phyloP scores from a whole-genome alignment of 208 protist genomes.

The Angomonas desouzai region DNA sequence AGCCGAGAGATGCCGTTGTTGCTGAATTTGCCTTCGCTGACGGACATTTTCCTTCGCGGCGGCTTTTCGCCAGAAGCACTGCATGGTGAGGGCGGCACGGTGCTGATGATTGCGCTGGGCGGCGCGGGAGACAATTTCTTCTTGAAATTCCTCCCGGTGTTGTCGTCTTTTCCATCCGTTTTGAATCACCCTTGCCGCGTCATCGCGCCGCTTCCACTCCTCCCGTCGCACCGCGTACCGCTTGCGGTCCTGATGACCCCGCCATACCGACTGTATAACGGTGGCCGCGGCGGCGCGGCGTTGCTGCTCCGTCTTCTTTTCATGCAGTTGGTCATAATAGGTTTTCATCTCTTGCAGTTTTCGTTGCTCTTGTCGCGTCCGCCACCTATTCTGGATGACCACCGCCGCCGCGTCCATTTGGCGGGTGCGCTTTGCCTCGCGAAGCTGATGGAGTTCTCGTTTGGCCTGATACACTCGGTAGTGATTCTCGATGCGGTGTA shows the following conservation, averaged over 20 bases:
- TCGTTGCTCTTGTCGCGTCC: conserved; percentile 27
- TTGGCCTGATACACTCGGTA: conserved; percentile 53
- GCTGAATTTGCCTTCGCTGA: conserved; percentile 26
- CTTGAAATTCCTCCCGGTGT: conserved; percentile 29
- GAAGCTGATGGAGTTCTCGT: conserved; percentile 42
- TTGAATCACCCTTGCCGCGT: conserved; percentile 50
- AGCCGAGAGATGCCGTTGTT: conserved; percentile 22
- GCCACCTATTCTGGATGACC: conserved; percentile 49
- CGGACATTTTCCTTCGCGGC: conserved; percentile 48
- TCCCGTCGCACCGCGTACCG: conserved; percentile 29
- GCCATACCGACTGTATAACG: conserved; percentile 81
- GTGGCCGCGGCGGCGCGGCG: conserved; percentile 57
- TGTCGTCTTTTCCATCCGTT: conserved; percentile 43
- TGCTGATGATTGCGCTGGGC: conserved; percentile 20
- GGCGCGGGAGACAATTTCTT: conserved; percentile 30
- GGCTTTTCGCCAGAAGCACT: conserved; percentile 87
- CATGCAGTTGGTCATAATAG: conserved; percentile 57
- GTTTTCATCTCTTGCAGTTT: conserved; percentile 31
- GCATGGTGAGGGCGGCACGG: conserved; percentile 53
- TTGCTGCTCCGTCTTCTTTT: conserved; percentile 50
- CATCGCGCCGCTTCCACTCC: conserved; percentile 17
- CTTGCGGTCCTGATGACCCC: conserved; percentile 63
- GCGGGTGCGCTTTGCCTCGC: conserved; percentile 21
- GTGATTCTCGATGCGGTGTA: conserved; percentile 36
- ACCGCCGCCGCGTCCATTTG: conserved; percentile 37